Evolutionary conservation across 1,284 basidiomycete species (phyloP), one percentile per base, ranked within the genome.

Genomic region (Ustilago cynodontis): DNA sequence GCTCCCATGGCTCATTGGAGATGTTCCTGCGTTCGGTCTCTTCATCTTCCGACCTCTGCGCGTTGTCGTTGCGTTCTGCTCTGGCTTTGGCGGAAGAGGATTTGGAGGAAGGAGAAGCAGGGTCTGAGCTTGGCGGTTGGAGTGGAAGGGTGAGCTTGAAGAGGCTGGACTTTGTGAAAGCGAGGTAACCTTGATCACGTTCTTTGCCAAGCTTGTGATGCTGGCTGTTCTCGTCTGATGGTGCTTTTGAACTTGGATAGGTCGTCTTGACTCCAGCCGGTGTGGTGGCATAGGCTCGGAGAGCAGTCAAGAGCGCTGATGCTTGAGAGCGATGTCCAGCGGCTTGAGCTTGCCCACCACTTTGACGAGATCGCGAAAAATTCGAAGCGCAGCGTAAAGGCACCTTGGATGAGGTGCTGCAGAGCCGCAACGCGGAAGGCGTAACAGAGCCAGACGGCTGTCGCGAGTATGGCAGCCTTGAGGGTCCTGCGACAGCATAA

Each of bases 131-230:
- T 20, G 73, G 74, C 9, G 77, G 75, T 24, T 64, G 69, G 13
- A 79, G 61, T 1, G 77, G 77, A 2, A 79, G 59, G 0, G 77
- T 79, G 26, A 79, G 67, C 65, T 82, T 82, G 78, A 82, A 82
- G 45, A 82, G 79, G 16, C 78, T 80, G 20, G 80, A 69, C 61
- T 81, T 79, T 29, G 81, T 82, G 52, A 82, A 82, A 16, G 79
- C 75, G 16, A 82, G 73, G 55, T 82, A 81, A 54, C 81, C 77
- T 37, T 76, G 68, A 35, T 77, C 77, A 10, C 53, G 59, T 41
- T 77, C 66, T 6, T 33, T 50, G 47, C 63, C 65, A 2, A 61
- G 56, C 28, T 67, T 69, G 37, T 60, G 54, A 52, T 79, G 66
- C 8, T 67, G 52, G 59, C 73, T 73, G 54, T 72, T 75, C 24